A percentile compares a stretch with the other conserved stretches of the same genome.
Conservation (phyloP, 306 rosid genomes). For the Sechiopsis laciniata region DNA sequence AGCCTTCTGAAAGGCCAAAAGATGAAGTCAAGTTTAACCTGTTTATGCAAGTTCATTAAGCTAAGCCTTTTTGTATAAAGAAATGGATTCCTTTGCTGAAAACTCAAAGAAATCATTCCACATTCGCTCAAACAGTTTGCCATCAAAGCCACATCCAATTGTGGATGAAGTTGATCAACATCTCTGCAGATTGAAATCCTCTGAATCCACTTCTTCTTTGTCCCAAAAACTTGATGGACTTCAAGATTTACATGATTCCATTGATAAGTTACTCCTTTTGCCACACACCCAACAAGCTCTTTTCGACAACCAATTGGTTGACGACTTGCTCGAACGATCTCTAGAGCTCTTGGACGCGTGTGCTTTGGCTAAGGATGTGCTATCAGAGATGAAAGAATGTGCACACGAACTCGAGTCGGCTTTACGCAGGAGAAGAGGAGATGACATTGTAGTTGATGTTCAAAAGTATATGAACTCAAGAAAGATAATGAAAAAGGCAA, state of each 20-base stretch:
- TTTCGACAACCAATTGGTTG: constrained; percentile 18
- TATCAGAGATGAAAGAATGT: constrained; percentile 25
- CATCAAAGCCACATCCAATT: constrained; percentile 28
- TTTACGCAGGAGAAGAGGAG: constrained; percentile 22
- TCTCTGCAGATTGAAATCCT: background rate
- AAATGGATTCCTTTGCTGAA: constrained; percentile 20
- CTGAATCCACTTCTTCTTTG: constrained; percentile 20
- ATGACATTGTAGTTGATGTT: constrained; percentile 18
- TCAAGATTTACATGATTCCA: constrained; percentile 26
- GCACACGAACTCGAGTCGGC: constrained; percentile 21
- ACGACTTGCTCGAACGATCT: constrained; percentile 24
- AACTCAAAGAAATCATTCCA: constrained; percentile 23
- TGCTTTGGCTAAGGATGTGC: constrained; percentile 20
- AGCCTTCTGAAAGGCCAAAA: background rate
- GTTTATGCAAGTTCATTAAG: background rate
- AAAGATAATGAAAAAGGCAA: constrained; percentile 26
- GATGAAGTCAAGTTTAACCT: constrained; percentile 9
- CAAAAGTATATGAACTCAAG: constrained; percentile 19
- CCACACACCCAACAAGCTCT: constrained; percentile 25
- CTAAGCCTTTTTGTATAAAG: background rate
- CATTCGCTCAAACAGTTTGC: constrained; percentile 28
- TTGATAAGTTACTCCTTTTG: constrained; percentile 24
- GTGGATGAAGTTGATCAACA: too few relatives aligned
- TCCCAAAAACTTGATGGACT: constrained; percentile 25
- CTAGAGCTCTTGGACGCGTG: constrained; percentile 27